These are phyloP conservation scores for Pichia sp. DNA, from an alignment of 1,139 yeast species.

Conservation along the genomic window DNA sequence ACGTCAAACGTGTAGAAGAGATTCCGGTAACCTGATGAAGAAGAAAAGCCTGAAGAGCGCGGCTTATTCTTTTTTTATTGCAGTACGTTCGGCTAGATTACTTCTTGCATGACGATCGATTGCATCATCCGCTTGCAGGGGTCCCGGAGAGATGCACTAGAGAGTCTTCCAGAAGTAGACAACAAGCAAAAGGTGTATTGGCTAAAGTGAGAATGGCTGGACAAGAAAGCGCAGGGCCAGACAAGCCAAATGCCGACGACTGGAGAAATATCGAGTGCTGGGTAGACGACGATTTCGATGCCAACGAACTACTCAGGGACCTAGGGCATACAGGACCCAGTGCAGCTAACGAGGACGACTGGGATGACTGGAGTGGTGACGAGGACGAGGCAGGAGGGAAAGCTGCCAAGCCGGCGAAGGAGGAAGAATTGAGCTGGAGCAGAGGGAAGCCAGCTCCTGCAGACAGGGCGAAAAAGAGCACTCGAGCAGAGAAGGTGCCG, in stretches of 20 bases:
- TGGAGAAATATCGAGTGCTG: slow-evolving; percentile 11
- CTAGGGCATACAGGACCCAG: slow-evolving; percentile 6
- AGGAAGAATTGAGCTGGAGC: background rate
- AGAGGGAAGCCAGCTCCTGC: background rate
- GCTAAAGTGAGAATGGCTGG: background rate
- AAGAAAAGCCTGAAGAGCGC: too few relatives aligned
- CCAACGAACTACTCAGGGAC: background rate
- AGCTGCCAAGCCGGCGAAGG: background rate
- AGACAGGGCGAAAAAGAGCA: background rate
- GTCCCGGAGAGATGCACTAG: background rate
- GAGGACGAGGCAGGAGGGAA: background rate
- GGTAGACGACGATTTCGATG: slow-evolving; percentile 16
- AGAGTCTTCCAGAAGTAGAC: background rate
- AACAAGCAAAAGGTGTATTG: background rate
- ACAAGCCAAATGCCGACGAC: background rate
- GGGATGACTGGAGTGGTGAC: slow-evolving; percentile 8
- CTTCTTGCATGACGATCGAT: too few relatives aligned
- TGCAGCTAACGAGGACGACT: slow-evolving; percentile 5
- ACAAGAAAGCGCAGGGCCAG: background rate
- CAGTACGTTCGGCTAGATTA: too few relatives aligned
- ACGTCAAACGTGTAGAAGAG: too few relatives aligned
- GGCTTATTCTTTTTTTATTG: too few relatives aligned
- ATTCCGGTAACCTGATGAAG: too few relatives aligned
- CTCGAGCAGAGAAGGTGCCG: background rate
- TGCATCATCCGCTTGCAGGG: too few relatives aligned